Evolutionary conservation across 2,329 filamentous ascomycete genomes (phyloP), one percentile per base, ranked within the genome.

Genomic region (Microdochium bolleyi): DNA sequence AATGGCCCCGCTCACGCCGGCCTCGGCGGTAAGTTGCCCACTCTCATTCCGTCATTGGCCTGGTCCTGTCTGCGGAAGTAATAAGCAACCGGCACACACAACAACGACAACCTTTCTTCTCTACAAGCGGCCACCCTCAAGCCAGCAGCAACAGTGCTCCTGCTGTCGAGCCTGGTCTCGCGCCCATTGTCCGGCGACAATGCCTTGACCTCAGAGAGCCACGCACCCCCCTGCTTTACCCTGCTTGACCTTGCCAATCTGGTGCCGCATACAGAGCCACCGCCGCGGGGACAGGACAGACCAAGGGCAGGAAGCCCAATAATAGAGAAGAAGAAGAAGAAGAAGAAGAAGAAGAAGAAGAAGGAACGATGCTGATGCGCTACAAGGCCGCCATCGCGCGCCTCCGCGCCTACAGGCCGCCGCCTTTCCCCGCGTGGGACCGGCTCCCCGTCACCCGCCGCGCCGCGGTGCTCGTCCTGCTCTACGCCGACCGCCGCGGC

Each of bases 391-490:
- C 80, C 62, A 68, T 87, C 57, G 76, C 79, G 52, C 77, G 83
- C 54, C 72, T 87, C 53, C 76, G 82, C 51, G 74, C 81, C 52
- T 86, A 82, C 65, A 76, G 72, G 54, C 76, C 83, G 19, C 83
- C 83, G 1, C 70, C 79, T 2, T 84, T 85, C 60, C 73, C 82
- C 11, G 65, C 79, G 54, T 87, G 84, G 83, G 78, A 84, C 62
- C 70, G 70, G 21, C 73, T 87, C 25, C 83, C 83, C 2, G 69
- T 78, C 14, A 80, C 75, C 58, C 82, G 89, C 56, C 83, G 91
- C 58, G 92, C 92, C 14, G 92, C 92, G 24, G 92, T 97, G 41
- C 73, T 97, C 52, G 79, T 97, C 49, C 78, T 97, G 51, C 79
- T 97, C 1, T 96, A 94, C 66, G 89, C 91, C 34, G 92, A 96